Conservation (phyloP, 1,139 yeast genomes). For the Suhomyces terraborum region DNA sequence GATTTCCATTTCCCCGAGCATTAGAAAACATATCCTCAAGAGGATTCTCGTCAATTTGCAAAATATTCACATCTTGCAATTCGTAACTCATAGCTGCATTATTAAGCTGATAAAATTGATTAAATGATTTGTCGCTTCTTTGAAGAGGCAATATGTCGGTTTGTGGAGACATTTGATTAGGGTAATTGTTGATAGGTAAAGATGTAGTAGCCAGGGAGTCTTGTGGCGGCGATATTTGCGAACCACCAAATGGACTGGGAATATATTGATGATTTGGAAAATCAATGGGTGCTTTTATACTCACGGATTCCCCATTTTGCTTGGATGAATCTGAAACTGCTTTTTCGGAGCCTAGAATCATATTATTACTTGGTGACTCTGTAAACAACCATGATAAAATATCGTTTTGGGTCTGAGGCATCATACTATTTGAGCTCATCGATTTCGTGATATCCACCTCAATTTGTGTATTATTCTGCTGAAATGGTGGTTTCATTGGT, state of each 20-base stretch:
- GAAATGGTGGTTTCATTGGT: neutral
- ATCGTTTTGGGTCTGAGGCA: slow-evolving; percentile 33
- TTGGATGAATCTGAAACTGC: neutral
- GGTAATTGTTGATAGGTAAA: neutral
- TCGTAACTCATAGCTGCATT: slow-evolving; percentile 21
- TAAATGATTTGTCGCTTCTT: slow-evolving; percentile 8
- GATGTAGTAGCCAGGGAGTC: neutral
- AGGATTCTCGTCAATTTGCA: slow-evolving; percentile 42
- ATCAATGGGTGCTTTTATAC: slow-evolving; percentile 4
- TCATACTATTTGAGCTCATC: neutral
- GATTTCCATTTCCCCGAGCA: slow-evolving; percentile 8
- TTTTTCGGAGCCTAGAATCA: slow-evolving; percentile 3
- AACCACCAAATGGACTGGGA: slow-evolving; percentile 11
- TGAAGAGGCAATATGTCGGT: neutral
- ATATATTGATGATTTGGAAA: slow-evolving; percentile 3
- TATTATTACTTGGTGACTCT: slow-evolving; percentile 21
- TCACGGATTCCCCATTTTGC: neutral
- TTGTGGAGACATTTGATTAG: slow-evolving; percentile 3
- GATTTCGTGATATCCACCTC: neutral
- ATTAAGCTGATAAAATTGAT: slow-evolving; percentile 8
- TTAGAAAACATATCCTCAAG: slow-evolving; percentile 38
- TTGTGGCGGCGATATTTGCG: slow-evolving; percentile 6
- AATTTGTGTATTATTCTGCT: neutral
- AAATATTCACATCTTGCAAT: slow-evolving; percentile 37
- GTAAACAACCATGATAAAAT: slow-evolving; percentile 45